These are phyloP conservation scores for Apiotrichum porosum DNA, from an alignment of 1,284 basidiomycete species.

Conservation along the genomic window DNA sequence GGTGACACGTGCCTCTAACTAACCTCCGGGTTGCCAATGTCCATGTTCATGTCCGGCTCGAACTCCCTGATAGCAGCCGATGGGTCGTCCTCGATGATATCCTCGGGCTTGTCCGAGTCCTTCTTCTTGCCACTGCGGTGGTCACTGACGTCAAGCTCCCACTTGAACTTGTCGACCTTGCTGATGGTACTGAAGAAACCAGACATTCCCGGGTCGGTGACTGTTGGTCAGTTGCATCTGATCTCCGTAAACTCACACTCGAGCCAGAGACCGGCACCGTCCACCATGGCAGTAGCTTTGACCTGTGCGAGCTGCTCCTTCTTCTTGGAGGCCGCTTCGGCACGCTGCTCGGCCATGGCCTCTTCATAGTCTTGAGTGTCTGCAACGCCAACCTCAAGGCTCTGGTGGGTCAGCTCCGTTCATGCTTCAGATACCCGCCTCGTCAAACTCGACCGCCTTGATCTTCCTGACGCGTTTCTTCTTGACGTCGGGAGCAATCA, in stretches of 20 bases:
- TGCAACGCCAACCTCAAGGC: too few species aligned
- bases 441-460: slow-evolving; percentile 13
- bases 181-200: slow-evolving; percentile 18
- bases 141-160: slow-evolving; percentile 26
- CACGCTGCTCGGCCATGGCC: slow-evolving; percentile 16
- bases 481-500: slow-evolving; percentile 14
- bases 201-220: slow-evolving; percentile 30
- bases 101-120: too few species aligned
- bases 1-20: too few species aligned
- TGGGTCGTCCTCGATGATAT: too few species aligned
- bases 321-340: slow-evolving; percentile 9
- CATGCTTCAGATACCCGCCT: slow-evolving; percentile 6
- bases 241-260: slow-evolving; percentile 18
- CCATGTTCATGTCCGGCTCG: too few species aligned
- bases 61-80: too few species aligned
- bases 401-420: neutral
- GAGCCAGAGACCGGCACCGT: slow-evolving; percentile 22
- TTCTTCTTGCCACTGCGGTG: too few species aligned
- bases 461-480: slow-evolving; percentile 14
- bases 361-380: slow-evolving; percentile 14
- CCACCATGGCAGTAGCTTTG: slow-evolving; percentile 20
- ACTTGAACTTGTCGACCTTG: slow-evolving; percentile 23
- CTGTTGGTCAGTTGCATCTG: slow-evolving; percentile 11
- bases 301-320: slow-evolving; percentile 3
- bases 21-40: too few species aligned